Base-by-base conservation (phyloP, 371 early-diverging fungal genomes). In the Mucor sp. region DNA sequence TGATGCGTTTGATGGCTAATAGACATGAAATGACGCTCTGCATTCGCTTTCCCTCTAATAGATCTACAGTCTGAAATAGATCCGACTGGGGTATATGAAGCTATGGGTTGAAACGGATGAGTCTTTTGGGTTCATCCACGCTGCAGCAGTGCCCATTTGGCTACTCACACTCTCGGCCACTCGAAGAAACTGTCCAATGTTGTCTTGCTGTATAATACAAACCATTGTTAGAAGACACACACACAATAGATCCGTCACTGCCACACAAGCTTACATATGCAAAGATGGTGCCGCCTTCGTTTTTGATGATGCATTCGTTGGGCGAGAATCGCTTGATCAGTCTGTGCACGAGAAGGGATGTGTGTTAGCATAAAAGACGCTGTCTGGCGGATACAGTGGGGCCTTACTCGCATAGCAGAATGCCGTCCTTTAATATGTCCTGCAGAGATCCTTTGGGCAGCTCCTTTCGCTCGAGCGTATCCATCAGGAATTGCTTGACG, bases 31-130 rank as follows among this genome's bases (percentile, higher is more conserved):
- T 55, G 5, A 69, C 93, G 68, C 89, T 90, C 19, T 82, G 84
- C 88, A 97, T 91, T 76, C 96, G 89, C 70, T 93, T 95, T 58
- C 87, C 94, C 64, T 98, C 97, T 71, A 91, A 93, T 28, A 98
- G 76, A 74, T 98, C 98, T 5, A 93, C 91, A 0, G 98, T 97
- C 74, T 95, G 92, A 77, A 98, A 98, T 58, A 96, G 74, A 69
- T 97, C 95, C 32, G 92, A 84, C 66, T 90, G 88, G 57, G 90
- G 85, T 43, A 95, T 78, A n/a, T 94, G 94, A 56, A 93, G 83
- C 82, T 87, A 76, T 12, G n/a, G n/a, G 2, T 17, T n/a, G 6
- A 15, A 35, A 19, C 30, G 11, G 21, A 14, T 60, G 25, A 50
- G 33, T 21, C n/a, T n/a, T 55, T 39, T 8, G 7, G 3, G 14